Evolutionary conservation across 768 basidiomycete genomes (phyloP), one percentile per base, ranked within the genome.

Genomic region (Boletus eberwhitei): DNA sequence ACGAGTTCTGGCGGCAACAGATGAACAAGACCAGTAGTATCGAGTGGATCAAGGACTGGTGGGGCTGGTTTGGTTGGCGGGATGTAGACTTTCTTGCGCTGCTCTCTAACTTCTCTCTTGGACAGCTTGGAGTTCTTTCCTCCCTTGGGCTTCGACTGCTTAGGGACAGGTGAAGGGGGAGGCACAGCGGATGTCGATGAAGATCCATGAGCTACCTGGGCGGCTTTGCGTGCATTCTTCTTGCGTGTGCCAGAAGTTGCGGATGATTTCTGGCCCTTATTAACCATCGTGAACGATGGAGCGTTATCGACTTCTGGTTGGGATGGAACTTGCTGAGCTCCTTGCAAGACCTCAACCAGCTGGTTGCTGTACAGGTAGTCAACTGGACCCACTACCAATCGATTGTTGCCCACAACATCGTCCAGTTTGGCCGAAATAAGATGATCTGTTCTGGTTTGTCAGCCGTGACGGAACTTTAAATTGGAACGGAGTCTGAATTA

Each of bases 161-260:
- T 71, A 50, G 70, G 70, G 16, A 70, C 53, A 8, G 73, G 68
- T 17, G 76, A 75, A 38, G 77, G 75, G 34, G 69, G 61, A 9
- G 68, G 67, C 35, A 34, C 47, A 47, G 59, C 44, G 7, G 60
- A 38, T 9, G 29, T 29, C 8, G 8, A 29, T 13, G 64, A 47
- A 19, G 61, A 35, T 44, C 51, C 65, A 19, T 64, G 59, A 9
- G 31, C 14, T 21, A 64, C 50, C 42, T 71, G 75, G 16, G 76
- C 76, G 2, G 83, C 79, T 66, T 89, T 94, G 56, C 87, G 83
- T 16, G 89, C 89, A 68, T 96, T 91, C 71, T 97, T 98, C 78
- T 96, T 97, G 55, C 94, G 84, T 9, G 95, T 98, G 5, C 75
- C 91, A 1, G 90, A 85, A 0, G 85, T 78, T 22, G 93, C 93